Evolutionary conservation across 2,329 filamentous ascomycete genomes (phyloP).

Genomic region (Colletotrichum spaethianum): DNA sequence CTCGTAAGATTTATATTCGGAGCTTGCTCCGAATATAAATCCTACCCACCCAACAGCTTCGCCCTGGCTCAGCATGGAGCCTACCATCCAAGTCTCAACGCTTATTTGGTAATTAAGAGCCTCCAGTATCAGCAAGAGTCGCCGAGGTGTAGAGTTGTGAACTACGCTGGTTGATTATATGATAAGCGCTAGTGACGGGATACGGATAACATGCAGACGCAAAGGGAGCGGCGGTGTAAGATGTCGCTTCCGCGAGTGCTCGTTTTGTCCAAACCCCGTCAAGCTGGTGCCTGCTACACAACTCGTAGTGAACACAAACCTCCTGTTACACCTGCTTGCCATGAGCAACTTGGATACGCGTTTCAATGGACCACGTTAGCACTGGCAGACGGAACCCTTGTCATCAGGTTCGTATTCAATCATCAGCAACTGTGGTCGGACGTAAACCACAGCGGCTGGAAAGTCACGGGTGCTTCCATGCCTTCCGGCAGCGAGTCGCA

Average conservation of each 20-base stretch:
- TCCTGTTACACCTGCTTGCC: conserved; percentile 6
- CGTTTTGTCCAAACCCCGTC: not conserved
- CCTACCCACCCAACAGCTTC: not conserved
- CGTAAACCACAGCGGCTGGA: not conserved
- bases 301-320: not conserved
- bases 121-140: not conserved
- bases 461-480: not conserved
- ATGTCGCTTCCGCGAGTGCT: not conserved
- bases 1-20: not conserved
- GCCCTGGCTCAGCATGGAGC: not conserved
- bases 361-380: not conserved
- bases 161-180: not conserved
- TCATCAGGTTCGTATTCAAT: not conserved
- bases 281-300: not conserved
- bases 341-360: not conserved
- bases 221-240: not conserved
- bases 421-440: conserved; percentile 8
- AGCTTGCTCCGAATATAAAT: not conserved
- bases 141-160: not conserved
- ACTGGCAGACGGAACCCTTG: not conserved
- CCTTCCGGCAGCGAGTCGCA: not conserved
- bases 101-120: not conserved
- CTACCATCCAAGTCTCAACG: not conserved
- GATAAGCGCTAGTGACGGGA: not conserved
- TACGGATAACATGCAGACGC: not conserved